Evolutionary conservation across 257 asterid genomes (phyloP), one percentile per base, ranked within the genome.

Genomic region (Solanum paucissectum): DNA sequence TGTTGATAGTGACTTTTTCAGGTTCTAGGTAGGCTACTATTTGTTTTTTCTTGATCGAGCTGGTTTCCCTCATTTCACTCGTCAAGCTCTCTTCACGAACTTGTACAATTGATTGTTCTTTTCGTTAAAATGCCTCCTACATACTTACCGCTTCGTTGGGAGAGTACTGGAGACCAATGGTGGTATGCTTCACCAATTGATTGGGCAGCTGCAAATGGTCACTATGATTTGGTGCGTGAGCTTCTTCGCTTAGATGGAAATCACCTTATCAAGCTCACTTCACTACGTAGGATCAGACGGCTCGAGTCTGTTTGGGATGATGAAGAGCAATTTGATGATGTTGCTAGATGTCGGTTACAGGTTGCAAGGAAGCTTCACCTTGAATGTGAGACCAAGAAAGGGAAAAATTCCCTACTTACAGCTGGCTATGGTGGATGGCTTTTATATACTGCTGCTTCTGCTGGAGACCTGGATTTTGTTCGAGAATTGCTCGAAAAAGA

Each of bases 161-260:
- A 97, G 89, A 95, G 98, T 94, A 95, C 98, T 74, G 98, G 99
- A 34, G 98, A 97, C 27, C 98, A 97, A n/a, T 97, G 99, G 99
- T 97, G 99, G 99, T 97, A 94, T 87, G 99, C 98, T 29, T 94
- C 98, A 66, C 99, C 99, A 44, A 94, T 97, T 68, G 99, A 97
- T 29, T 97, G 95, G 93, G 99, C 99, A 1, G 98, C 98, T 20
- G 99, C 99, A 33, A 97, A 95, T 87, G 99, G 99, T 27, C 98
- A 95, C 93, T 95, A 93, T 90, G 99, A 97, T 40, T 71, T 95
- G 60, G 98, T 95, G 62, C 90, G 95, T 8, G 96, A 97, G 90
- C 98, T 97, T 79, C 98, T 97, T 89, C 98, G 96, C 74, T 93
- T 97, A 42, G 99, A 97, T 75, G 98, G 94, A 76, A 95, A 97